Conservation (phyloP, 164 flowering plant genomes). For the Vitis cinerea region DNA sequence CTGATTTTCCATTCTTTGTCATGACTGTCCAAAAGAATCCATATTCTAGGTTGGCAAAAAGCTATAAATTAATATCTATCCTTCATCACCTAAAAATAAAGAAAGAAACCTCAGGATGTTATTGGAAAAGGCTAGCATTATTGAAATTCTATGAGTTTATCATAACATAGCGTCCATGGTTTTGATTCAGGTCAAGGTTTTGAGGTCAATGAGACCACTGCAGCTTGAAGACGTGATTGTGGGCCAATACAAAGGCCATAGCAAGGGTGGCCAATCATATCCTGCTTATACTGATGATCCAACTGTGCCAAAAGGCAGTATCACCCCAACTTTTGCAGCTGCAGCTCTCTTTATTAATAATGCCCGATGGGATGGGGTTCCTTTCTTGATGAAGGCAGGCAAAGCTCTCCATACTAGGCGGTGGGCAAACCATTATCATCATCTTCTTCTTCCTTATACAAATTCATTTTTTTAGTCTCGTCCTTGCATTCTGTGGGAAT, state of each 20-base stretch:
- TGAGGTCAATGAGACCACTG: slow-evolving; percentile 70
- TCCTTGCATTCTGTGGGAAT: not conserved
- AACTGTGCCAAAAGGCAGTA: slow-evolving; percentile 60
- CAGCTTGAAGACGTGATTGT: slow-evolving; percentile 56
- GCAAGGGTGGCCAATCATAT: slow-evolving; percentile 47
- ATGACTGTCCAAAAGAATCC: too few relatives aligned
- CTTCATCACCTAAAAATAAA: not conserved
- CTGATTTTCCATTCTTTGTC: not conserved
- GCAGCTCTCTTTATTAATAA: slow-evolving; percentile 80
- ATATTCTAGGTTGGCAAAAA: too few relatives aligned
- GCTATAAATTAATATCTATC: not conserved
- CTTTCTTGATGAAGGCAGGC: slow-evolving; percentile 90
- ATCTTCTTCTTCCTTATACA: not conserved
- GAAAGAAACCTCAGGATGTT: too few relatives aligned
- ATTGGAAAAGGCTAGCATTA: not conserved
- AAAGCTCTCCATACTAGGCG: slow-evolving; percentile 64
- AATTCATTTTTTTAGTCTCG: not conserved
- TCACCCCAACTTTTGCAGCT: slow-evolving; percentile 83
- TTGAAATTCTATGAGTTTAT: not conserved
- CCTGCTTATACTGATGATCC: slow-evolving; percentile 73
- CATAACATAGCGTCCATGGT: slow-evolving; percentile 1
- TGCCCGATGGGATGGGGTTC: slow-evolving; percentile 97
- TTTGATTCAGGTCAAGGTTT: slow-evolving; percentile 68
- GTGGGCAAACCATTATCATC: slow-evolving; percentile 22
- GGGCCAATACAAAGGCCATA: slow-evolving; percentile 79